A percentile compares a stretch with the other conserved stretches of the same genome.
Conservation (phyloP, 2,329 filamentous ascomycete species). For the Rhexocercosporidium sp. region DNA sequence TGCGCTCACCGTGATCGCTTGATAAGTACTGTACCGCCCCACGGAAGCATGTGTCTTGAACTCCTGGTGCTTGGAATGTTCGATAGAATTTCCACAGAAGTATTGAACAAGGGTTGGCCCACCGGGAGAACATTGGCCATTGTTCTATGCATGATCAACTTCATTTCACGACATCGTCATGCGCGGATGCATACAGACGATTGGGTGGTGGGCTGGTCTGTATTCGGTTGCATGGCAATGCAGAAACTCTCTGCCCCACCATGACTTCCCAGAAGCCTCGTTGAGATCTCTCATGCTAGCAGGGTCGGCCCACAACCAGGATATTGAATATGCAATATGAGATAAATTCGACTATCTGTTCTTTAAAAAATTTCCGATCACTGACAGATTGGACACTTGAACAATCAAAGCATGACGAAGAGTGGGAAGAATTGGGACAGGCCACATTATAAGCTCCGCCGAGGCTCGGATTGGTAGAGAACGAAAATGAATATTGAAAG, state of each 20-base stretch:
- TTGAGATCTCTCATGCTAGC: neutral
- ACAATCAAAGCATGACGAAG: neutral
- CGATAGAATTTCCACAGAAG: constrained; percentile 8
- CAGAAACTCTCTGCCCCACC: constrained; percentile 1
- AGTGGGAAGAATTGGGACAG: neutral
- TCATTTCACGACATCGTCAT: constrained; percentile 11
- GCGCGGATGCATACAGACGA: constrained; percentile 4
- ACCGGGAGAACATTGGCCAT: constrained; percentile 25
- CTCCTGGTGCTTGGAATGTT: constrained; percentile 13
- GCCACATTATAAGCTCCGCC: no score
- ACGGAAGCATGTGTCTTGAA: constrained; percentile 1
- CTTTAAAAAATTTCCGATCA: neutral
- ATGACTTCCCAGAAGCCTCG: constrained; percentile 1
- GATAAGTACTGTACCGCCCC: constrained; percentile 3
- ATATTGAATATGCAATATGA: neutral
- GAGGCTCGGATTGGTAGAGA: neutral
- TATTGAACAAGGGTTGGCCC: constrained; percentile 16
- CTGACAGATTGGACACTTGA: neutral
- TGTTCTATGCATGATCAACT: constrained; percentile 29
- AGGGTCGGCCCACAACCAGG: neutral
- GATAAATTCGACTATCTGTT: neutral
- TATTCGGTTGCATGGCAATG: constrained; percentile 16
- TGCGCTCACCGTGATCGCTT: neutral
- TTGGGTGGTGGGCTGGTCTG: constrained; percentile 1
- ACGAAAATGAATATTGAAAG: neutral